phyloP scores from a whole-genome alignment of 2,329 filamentous ascomycete genomes.

The Fusarium fracticaudum region DNA sequence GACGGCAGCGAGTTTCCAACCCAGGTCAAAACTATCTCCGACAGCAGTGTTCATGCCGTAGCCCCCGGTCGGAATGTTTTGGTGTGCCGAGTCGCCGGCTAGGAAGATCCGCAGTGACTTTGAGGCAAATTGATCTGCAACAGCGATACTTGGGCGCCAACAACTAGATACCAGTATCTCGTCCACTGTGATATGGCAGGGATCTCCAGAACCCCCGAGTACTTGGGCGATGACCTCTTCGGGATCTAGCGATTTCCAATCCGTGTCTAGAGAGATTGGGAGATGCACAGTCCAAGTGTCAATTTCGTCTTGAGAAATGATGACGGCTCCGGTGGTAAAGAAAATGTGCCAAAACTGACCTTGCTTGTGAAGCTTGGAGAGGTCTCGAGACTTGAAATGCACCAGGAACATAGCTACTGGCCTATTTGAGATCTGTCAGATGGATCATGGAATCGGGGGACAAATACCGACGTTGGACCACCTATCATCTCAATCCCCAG shows the following conservation, averaged over 20 bases:
- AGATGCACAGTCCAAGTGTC: background rate
- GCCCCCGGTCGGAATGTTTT: background rate
- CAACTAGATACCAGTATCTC: background rate
- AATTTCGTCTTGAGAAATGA: background rate
- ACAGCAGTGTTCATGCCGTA: background rate
- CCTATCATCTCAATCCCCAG: background rate
- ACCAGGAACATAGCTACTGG: background rate
- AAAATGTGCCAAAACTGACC: background rate
- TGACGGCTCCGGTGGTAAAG: background rate
- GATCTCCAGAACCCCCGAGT: background rate
- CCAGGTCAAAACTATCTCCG: background rate
- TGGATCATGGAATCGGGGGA: background rate
- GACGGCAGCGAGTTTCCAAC: background rate
- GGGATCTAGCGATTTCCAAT: background rate
- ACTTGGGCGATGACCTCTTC: background rate
- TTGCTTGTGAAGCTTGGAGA: background rate
- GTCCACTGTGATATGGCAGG: background rate
- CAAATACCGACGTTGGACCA: background rate
- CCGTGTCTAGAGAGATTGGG: background rate
- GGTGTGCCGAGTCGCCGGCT: background rate
- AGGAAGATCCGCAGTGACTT: background rate
- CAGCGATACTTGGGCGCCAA: background rate
- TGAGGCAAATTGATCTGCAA: background rate
- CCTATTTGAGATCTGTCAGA: background rate
- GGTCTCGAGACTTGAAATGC: background rate